Evolutionary conservation across 768 basidiomycete genomes (phyloP), one percentile per base, ranked within the genome.

Genomic region (Tricholoma flavovirens): DNA sequence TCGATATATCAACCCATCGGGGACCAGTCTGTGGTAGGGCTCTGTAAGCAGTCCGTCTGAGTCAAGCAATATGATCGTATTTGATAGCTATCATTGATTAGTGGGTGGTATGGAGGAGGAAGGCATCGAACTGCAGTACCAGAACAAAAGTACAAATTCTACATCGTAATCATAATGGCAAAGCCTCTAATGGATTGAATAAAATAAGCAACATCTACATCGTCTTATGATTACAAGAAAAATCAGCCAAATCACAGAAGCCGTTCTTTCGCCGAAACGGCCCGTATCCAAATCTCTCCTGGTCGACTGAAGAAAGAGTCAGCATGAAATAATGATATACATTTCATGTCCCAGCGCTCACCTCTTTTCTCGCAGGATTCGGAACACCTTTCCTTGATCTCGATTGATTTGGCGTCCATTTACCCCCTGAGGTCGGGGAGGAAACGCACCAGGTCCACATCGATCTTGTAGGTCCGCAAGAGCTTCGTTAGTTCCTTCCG

Each of bases 401-500:
- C 69, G 70, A 15, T 73, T 72, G 24, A 70, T 59, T 17, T 22
- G 50, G 46, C 40, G 59, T 75, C 48, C 66, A 65, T 66, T 72
- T 62, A 69, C 70, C 0, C 69, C 73, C 46, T 74, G 71, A 8
- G 79, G 77, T 42, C 84, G 73, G 0, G 83, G 82, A 29, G 88
- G 85, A 64, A 88, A 88, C 9, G 76, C 82, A 0, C 82, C 81
- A 7, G 78, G 78, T 1, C 86, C 81, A 69, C 90, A 90, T 4
- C 90, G 80, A 49, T 76, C 79, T 60, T 87, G 87, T 58, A 94
- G 74, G 69, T 93, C 92, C 17, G 80, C 82, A 22, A 92, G 77
- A 9, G 87, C 84, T 64, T 94, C 92, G 66, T 92, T 88, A 42
- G 92, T 93, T 36, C 90, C 90, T 66, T 93, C 90, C 10, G 88